Evolutionary conservation across 768 basidiomycete species (phyloP).

Genomic region (Amanita pseudoporphyria): DNA sequence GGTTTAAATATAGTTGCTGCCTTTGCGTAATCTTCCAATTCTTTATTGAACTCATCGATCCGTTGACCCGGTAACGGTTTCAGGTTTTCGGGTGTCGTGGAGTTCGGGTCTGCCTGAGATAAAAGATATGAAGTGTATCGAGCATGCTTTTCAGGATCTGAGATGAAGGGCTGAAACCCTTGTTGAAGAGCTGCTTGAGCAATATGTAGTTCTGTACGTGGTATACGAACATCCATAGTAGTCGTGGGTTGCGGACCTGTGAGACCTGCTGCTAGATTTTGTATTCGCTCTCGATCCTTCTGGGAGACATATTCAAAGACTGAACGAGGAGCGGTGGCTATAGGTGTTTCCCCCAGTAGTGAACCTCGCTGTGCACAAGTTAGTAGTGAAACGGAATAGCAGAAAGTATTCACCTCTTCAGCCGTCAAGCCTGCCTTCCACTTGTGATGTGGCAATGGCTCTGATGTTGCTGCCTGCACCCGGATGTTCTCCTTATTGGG

Average conservation of each 20-base stretch:
- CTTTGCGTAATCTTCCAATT: conserved; percentile 80
- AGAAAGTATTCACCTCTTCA: too few species aligned
- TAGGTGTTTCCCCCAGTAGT: conserved; percentile 75
- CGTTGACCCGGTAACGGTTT: conserved; percentile 47
- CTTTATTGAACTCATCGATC: conserved; percentile 65
- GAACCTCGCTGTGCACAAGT: conserved; percentile 54
- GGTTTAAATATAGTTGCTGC: conserved; percentile 89
- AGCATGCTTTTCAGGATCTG: conserved; percentile 68
- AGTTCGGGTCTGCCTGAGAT: conserved; percentile 47
- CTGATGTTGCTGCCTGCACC: conserved; percentile 13
- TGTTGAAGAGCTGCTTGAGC: conserved; percentile 81
- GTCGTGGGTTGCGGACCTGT: conserved; percentile 13
- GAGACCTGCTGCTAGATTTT: conserved; percentile 37
- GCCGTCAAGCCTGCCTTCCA: too few species aligned
- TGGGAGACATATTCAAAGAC: conserved; percentile 93
- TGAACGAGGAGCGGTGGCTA: conserved; percentile 63
- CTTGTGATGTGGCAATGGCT: too few species aligned
- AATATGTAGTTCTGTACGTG: conserved; percentile 62
- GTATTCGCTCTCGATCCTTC: conserved; percentile 82
- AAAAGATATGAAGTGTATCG: conserved; percentile 79
- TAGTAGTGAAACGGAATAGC: background rate
- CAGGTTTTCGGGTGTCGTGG: conserved; percentile 36
- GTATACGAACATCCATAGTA: conserved; percentile 27
- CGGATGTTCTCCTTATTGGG: conserved; percentile 38
- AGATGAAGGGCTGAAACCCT: conserved; percentile 85